Conservation (phyloP, 192 early-diverging fungal species). For the Podila minutissima region DNA sequence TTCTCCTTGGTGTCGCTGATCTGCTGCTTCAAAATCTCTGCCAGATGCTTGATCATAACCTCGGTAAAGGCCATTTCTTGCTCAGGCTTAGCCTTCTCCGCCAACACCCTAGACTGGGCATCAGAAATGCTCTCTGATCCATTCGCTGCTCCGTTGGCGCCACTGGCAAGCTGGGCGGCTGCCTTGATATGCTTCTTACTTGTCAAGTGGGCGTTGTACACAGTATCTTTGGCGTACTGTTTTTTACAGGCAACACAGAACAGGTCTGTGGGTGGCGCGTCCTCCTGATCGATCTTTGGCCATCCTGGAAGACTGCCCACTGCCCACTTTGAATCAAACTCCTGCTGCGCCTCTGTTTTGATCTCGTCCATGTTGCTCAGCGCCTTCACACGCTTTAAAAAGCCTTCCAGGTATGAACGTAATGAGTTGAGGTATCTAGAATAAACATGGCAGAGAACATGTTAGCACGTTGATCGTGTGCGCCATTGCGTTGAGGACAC, state of each 20-base stretch:
- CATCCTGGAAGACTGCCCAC: constrained; percentile 68
- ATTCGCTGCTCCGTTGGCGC: constrained; percentile 30
- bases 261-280: constrained; percentile 55
- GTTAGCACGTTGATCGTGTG: background rate
- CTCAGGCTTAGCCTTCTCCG: constrained; percentile 62
- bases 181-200: constrained; percentile 95
- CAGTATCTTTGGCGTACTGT: constrained; percentile 84
- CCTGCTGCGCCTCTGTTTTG: constrained; percentile 51
- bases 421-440: constrained; percentile 72
- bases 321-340: constrained; percentile 75
- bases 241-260: constrained; percentile 83
- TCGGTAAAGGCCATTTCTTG: constrained; percentile 74
- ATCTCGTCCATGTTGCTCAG: constrained; percentile 74
- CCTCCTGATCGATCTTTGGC: constrained; percentile 56
- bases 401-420: constrained; percentile 75
- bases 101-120: constrained; percentile 31
- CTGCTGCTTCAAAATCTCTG: constrained; percentile 60
- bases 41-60: constrained; percentile 66
- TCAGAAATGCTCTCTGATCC: constrained; percentile 21
- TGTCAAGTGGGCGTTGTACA: constrained; percentile 85
- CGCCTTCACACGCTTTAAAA: constrained; percentile 78
- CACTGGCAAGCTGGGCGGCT: constrained; percentile 56
- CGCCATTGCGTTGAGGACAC: background rate
- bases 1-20: constrained; percentile 86
- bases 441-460: background rate